Evolutionary conservation across 768 basidiomycete species (phyloP), one percentile per base, ranked within the genome.

Genomic region (Dacryopinax spathularia): DNA sequence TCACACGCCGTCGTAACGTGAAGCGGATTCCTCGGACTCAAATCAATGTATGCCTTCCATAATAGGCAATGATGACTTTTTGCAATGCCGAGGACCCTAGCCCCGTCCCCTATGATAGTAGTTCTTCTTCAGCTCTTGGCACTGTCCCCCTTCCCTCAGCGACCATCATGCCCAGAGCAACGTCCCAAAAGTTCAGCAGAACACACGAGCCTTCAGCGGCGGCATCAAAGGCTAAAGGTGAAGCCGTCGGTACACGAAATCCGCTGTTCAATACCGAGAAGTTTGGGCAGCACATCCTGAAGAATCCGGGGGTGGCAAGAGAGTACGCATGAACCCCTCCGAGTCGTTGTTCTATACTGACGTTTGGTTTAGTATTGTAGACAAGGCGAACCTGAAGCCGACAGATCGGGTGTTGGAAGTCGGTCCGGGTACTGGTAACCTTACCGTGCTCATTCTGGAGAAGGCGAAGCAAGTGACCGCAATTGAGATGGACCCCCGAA

Each of bases 321-420:
- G 87, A 85, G 91, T 95, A 70, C 67, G 77, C 70, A 6, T 68
- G 69, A 77, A 76, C 33, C n/a, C 63, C 43, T 36, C 18, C 16
- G 60, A 3, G 33, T 44, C 27, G 35, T 34, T 39, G 16, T 33
- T 18, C 48, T 25, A 41, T n/a, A 1, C 18, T 41, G 13, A 16
- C 3, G 9, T 41, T 35, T 63, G 22, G 16, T 62, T 20, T 61
- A 68, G 70, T 33, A 70, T 68, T 61, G 69, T 69, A 34, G 65
- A 68, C 59, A 70, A 96, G 87, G 94, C 95, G 1, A 91, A 89
- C 70, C 77, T 99, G 37, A 87, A 88, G 65, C 89, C 92, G 0
- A 94, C 94, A 18, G 95, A 98, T 75, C 88, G 90, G 69, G 93
- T 98, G 34, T 84, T 99, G 60, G 95, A 98, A 77, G 92, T 98